Percentiles rank a stretch among this genome's conserved stretches.
Evolutionary conservation across 352 stramenopile genomes (phyloP).

Genomic region (Phytopythium delawarense): DNA sequence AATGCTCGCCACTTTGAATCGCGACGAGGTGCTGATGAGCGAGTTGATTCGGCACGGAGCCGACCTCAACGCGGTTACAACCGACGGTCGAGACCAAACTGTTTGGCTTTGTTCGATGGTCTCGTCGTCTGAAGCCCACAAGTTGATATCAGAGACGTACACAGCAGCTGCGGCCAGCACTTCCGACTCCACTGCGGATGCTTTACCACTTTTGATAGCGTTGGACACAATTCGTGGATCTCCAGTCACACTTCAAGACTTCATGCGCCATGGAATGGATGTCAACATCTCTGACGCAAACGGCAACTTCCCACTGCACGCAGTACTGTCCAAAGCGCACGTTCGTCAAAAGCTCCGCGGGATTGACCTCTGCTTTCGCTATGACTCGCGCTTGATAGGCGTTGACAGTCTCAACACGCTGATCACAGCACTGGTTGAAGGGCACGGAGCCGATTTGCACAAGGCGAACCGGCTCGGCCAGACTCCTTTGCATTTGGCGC

Average conservation of each 20-base stretch:
- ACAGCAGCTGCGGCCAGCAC: constrained; percentile 15
- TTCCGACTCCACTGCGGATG: constrained; percentile 10
- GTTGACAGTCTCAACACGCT: constrained; percentile 13
- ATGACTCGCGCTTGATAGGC: constrained; percentile 35
- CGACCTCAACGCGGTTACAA: constrained; percentile 53
- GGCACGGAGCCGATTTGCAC: constrained; percentile 37
- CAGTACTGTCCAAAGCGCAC: constrained; percentile 42
- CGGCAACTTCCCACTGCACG: constrained; percentile 64
- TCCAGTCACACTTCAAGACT: constrained; percentile 27
- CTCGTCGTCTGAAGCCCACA: constrained; percentile 21
- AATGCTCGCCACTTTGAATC: constrained; percentile 55
- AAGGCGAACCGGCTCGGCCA: constrained; percentile 59
- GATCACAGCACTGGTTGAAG: constrained; percentile 29
- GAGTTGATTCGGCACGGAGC: constrained; percentile 29
- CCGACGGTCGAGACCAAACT: constrained; percentile 35
- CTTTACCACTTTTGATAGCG: constrained; percentile 17
- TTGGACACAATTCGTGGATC: constrained; percentile 35
- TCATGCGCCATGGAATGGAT: constrained; percentile 37
- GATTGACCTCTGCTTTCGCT: constrained; percentile 52
- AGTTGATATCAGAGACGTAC: constrained; percentile 2
- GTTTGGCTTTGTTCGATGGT: constrained; percentile 56
- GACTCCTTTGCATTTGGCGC: constrained; percentile 55
- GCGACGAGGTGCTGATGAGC: constrained; percentile 28
- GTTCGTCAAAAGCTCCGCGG: constrained; percentile 52
- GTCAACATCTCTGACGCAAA: constrained; percentile 56